phyloP scores from a whole-genome alignment of 768 basidiomycete species.

The Leccinum incarnatum region DNA sequence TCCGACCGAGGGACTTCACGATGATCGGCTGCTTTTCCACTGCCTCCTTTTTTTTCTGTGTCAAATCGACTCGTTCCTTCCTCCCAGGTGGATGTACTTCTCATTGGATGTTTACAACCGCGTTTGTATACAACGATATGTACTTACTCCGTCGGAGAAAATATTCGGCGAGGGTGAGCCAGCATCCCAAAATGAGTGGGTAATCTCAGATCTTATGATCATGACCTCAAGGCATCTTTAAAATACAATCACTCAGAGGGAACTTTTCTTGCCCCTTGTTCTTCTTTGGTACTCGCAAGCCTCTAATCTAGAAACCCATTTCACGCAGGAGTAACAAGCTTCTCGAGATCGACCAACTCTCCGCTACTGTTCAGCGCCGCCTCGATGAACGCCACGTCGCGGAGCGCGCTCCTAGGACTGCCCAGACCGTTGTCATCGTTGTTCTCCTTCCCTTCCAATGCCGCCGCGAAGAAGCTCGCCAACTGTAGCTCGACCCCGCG shows the following conservation, averaged over 20 bases:
- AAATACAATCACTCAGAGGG: not conserved
- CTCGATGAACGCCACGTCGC: constrained; percentile 79
- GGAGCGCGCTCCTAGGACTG: constrained; percentile 58
- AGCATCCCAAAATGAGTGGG: not conserved
- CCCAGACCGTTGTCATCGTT: constrained; percentile 40
- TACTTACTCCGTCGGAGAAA: too few relatives aligned
- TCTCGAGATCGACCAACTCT: constrained; percentile 52
- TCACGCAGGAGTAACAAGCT: constrained; percentile 22
- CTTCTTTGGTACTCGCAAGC: not conserved
- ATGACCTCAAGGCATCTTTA: too few relatives aligned
- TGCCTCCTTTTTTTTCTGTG: not conserved
- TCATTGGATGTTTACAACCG: not conserved
- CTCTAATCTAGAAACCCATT: not conserved
- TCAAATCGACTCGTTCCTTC: not conserved
- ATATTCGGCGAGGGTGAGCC: too few relatives aligned
- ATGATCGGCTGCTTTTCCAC: not conserved
- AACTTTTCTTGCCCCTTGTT: not conserved
- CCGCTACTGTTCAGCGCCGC: constrained; percentile 71
- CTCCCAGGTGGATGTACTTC: not conserved
- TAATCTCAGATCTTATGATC: not conserved
- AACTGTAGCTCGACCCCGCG: constrained; percentile 59
- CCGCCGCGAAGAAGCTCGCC: constrained; percentile 55
- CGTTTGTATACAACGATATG: not conserved
- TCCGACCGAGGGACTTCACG: not conserved
- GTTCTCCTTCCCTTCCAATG: constrained; percentile 47